A percentile compares a stretch with the other conserved stretches of the same genome.
Conservation (phyloP, 306 rosid genomes). For the Quercus glauca region DNA sequence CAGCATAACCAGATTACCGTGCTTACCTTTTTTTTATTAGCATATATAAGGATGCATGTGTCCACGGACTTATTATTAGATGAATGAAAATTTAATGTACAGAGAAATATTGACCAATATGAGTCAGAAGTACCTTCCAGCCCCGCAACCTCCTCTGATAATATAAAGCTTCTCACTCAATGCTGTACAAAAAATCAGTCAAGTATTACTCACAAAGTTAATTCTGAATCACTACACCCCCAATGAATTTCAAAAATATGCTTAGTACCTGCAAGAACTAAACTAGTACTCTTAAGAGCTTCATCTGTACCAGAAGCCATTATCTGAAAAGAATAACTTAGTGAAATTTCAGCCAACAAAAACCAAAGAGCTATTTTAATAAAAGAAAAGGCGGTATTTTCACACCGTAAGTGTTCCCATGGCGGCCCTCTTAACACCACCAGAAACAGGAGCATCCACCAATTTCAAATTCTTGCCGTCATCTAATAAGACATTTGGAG, state of each 20-base stretch:
- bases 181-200: conserved; percentile 48
- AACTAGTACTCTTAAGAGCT: conserved; percentile 78
- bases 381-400: conserved; percentile 26
- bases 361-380: conserved; percentile 10
- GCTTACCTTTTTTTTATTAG: conserved; percentile 6
- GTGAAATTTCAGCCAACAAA: conserved; percentile 26
- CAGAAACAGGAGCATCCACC: conserved; percentile 99
- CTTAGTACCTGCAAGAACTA: conserved; percentile 71
- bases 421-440: conserved; percentile 85
- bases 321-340: conserved; percentile 50
- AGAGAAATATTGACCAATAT: conserved; percentile 6
- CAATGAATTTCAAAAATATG: conserved; percentile 16
- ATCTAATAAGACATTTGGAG: conserved; percentile 54
- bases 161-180: conserved; percentile 92
- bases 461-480: conserved; percentile 77
- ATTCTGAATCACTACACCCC: conserved; percentile 16
- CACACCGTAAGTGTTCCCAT: conserved; percentile 84
- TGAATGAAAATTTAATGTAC: neutral
- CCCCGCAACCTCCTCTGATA: conserved; percentile 85
- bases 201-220: conserved; percentile 28
- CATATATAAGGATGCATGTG: conserved; percentile 14
- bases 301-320: conserved; percentile 88
- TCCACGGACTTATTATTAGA: conserved; percentile 5
- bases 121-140: conserved; percentile 73
- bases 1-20: conserved; percentile 9